Evolutionary conservation across 2,329 filamentous ascomycete species (phyloP), one percentile per base, ranked within the genome.

Genomic region (Didymella pinodella): DNA sequence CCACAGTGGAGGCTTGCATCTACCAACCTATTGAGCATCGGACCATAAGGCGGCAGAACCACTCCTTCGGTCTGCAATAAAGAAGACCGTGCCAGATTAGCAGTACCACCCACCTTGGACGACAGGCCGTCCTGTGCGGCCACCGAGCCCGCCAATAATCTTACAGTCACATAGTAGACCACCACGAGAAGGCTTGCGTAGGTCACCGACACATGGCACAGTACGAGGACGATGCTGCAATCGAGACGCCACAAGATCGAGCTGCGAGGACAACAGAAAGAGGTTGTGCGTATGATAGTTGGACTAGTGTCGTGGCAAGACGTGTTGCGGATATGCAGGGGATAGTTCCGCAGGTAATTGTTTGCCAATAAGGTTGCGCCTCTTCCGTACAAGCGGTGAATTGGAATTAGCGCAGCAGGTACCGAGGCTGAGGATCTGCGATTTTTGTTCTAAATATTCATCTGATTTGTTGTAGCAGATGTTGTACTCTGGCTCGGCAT

Each of bases 181-280:
- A 25, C 20, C 12, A 26, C 8, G 25, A 18, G 20, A 29, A 51
- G 34, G 32, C 25, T 54, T 36, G 38, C 20, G 10, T 34, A 28
- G 20, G 46, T 47, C 56, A 50, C 28, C 20, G 47, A 54, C 56
- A 59, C 41, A 50, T 54, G 50, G 41, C 29, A 28, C 20, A 54
- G 41, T 11, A 48, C 47, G 28, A 43, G 47, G 41, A 25, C 50
- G 56, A 59, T 59, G 34, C 56, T 59, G 56, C 56, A 54, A 49
- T 50, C 26, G 31, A 47, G 41, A 36, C 40, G 56, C 50, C 56
- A 59, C 56, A 25, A 59, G 56, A 59, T 59, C 46, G 20, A 36
- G 46, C 32, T 32, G 38, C 40, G 20, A 47, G n/a, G 32, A 29
- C 28, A 25, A 50, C 32, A 32, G 7, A 16, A 40, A 53, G 34